These are phyloP conservation scores for Penicillium aurantiogriseum DNA, from an alignment of 2,329 filamentous ascomycete genomes.

Conservation along the genomic window DNA sequence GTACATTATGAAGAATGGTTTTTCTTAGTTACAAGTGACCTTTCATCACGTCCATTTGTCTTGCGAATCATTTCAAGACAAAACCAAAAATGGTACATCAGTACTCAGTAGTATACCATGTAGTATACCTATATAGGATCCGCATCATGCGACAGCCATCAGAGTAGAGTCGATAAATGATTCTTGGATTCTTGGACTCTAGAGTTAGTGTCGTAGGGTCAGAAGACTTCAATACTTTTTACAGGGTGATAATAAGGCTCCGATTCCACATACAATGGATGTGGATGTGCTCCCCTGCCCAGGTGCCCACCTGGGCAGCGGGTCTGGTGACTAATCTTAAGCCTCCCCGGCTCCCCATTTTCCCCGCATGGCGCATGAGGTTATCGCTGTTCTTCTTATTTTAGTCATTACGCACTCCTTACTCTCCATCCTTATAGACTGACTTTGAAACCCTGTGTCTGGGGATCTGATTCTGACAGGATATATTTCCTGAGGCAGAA, in stretches of 20 bases:
- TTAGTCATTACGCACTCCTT: background rate
- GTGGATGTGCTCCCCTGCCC: background rate
- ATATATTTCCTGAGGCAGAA: conserved; percentile 13
- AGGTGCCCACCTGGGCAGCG: background rate
- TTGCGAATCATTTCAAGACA: background rate
- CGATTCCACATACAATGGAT: background rate
- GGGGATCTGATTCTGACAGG: conserved; percentile 7
- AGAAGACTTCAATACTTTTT: background rate
- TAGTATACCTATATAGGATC: background rate
- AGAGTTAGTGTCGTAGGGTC: background rate
- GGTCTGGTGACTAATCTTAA: conserved; percentile 9
- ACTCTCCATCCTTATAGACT: conserved; percentile 18
- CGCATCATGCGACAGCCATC: conserved; percentile 14
- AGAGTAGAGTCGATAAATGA: background rate
- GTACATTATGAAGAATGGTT: background rate
- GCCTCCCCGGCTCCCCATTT: background rate
- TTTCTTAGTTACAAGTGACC: background rate
- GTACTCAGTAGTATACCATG: background rate
- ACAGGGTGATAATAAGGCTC: background rate
- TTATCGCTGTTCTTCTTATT: conserved; percentile 1
- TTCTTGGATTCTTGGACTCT: background rate
- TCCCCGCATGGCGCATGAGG: conserved; percentile 12
- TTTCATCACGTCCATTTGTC: background rate
- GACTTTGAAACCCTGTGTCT: conserved; percentile 1
- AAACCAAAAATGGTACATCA: background rate